Conservation (phyloP, 768 basidiomycete genomes). For the Leccinum uliginosum region DNA sequence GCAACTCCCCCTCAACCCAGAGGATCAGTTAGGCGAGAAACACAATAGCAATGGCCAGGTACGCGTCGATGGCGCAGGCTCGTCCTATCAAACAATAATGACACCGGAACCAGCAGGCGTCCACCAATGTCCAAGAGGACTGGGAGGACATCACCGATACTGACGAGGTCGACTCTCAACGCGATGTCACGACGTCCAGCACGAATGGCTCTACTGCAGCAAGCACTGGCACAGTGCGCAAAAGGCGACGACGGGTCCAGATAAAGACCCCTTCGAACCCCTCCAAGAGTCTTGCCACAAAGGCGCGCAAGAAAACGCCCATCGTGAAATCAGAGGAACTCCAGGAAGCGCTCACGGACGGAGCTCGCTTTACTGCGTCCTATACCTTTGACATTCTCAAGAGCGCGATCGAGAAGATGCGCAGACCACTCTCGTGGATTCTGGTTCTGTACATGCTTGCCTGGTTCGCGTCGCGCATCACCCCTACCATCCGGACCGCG, state of each 20-base stretch:
- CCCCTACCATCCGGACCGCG: slow-evolving; percentile 40
- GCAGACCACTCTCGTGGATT: slow-evolving; percentile 51
- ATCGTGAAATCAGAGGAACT: slow-evolving; percentile 26
- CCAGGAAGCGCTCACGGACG: slow-evolving; percentile 17
- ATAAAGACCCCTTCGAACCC: slow-evolving; percentile 20
- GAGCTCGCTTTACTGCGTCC: slow-evolving; percentile 25
- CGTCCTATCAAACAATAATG: background rate
- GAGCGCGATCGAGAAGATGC: slow-evolving; percentile 46
- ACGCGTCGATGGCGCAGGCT: background rate
- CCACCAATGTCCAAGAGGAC: background rate
- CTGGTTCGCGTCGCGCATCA: slow-evolving; percentile 38
- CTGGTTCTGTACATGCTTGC: slow-evolving; percentile 50
- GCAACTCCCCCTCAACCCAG: slow-evolving; percentile 6
- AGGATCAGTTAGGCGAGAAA: background rate
- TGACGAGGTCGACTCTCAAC: slow-evolving; percentile 10
- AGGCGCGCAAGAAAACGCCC: slow-evolving; percentile 26
- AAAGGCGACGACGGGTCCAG: slow-evolving; percentile 26
- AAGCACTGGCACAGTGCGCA: slow-evolving; percentile 11
- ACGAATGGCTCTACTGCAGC: slow-evolving; percentile 4
- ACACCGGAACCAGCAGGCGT: background rate
- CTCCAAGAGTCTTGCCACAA: slow-evolving; percentile 14
- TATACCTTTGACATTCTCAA: slow-evolving; percentile 49
- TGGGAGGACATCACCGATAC: slow-evolving; percentile 36
- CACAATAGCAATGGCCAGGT: slow-evolving; percentile 6
- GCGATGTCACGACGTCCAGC: slow-evolving; percentile 2